Evolutionary conservation across 345 rosid species (phyloP).

Genomic region (Nasturtium officinale): DNA sequence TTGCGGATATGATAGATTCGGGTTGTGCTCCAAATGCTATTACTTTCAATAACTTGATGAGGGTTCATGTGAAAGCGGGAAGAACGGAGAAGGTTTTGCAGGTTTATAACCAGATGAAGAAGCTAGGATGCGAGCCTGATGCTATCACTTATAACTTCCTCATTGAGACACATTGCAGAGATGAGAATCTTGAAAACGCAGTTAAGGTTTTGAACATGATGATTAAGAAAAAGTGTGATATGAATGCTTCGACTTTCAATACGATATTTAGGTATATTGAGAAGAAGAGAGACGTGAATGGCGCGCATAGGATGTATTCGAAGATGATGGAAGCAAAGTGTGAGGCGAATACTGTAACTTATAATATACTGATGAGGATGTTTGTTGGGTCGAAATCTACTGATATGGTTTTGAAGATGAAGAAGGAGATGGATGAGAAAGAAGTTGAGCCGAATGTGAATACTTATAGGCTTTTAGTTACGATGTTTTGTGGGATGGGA

Average conservation of each 20-base stretch:
- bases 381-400: conserved; percentile 67
- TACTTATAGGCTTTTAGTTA: conserved; percentile 73
- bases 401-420: conserved; percentile 91
- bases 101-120: conserved; percentile 93
- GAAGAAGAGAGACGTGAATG: conserved; percentile 77
- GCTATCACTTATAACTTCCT: conserved; percentile 73
- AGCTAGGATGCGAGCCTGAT: conserved; percentile 64
- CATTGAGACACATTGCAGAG: conserved; percentile 74
- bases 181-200: conserved; percentile 64
- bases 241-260: conserved; percentile 77
- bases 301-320: conserved; percentile 69
- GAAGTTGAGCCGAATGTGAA: conserved; percentile 85
- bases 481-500: conserved; percentile 90
- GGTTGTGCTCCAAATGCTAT: conserved; percentile 74
- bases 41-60: conserved; percentile 85
- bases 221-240: conserved; percentile 63
- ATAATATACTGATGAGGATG: conserved; percentile 82
- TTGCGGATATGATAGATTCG: conserved; percentile 82
- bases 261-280: conserved; percentile 69
- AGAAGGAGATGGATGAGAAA: conserved; percentile 88
- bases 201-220: conserved; percentile 66
- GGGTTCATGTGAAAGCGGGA: conserved; percentile 85
- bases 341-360: conserved; percentile 66
- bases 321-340: conserved; percentile 77
- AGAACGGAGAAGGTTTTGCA: conserved; percentile 89